Percentiles rank a stretch among this genome's conserved stretches.
phyloP scores from a whole-genome alignment of 768 basidiomycete species.

The Macrolepiota fuliginosa region DNA sequence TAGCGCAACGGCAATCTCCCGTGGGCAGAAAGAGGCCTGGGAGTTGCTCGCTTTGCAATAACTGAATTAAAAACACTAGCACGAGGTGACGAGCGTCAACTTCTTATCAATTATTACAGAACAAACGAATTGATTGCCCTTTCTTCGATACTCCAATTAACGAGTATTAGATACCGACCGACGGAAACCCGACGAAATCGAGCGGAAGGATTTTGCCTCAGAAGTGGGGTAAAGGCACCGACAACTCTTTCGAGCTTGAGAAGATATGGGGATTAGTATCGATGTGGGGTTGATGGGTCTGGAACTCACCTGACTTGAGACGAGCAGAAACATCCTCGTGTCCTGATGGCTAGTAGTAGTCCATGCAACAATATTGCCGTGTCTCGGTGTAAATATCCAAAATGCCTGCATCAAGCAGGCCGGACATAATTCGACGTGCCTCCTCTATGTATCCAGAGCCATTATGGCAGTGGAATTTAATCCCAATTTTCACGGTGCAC shows the following conservation, averaged over 20 bases:
- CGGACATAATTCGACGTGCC: neutral
- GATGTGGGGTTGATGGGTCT: neutral
- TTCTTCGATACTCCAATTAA: neutral
- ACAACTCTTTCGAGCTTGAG: neutral
- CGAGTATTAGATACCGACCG: conserved; percentile 6
- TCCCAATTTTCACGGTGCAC: conserved; percentile 3
- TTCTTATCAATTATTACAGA: neutral
- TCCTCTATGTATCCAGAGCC: conserved; percentile 9
- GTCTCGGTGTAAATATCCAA: conserved; percentile 7
- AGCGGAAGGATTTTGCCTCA: neutral
- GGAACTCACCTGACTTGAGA: neutral
- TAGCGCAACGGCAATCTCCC: neutral
- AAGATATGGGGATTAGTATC: neutral
- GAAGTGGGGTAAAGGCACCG: conserved; percentile 6
- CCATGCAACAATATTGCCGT: neutral
- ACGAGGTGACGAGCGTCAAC: neutral
- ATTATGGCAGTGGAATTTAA: conserved; percentile 8
- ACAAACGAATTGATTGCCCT: neutral
- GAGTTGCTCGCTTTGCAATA: neutral
- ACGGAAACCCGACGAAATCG: neutral
- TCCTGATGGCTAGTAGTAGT: neutral
- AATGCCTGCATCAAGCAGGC: conserved; percentile 3
- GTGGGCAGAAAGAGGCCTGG: neutral
- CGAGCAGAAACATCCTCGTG: neutral
- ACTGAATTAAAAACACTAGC: neutral